A percentile compares a stretch with the other conserved stretches of the same genome.
Conservation (phyloP, 2,329 filamentous ascomycete species). For the Phaeosphaeriaceae sp. region DNA sequence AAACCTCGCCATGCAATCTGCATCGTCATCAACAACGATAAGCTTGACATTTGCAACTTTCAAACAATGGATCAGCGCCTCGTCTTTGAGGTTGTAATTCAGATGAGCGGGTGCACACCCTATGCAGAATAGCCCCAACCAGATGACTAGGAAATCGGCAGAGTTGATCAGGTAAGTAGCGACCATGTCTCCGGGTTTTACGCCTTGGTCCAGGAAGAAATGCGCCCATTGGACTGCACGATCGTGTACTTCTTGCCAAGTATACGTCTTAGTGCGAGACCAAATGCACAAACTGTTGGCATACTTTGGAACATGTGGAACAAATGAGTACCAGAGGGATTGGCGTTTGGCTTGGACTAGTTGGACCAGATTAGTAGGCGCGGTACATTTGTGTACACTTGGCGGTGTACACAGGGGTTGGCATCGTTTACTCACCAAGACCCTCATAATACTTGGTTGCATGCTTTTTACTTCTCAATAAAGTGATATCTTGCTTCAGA, state of each 20-base stretch:
- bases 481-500: slow-evolving; percentile 64
- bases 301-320: slow-evolving; percentile 34
- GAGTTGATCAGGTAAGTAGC: slow-evolving; percentile 71
- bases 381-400: background rate
- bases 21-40: slow-evolving; percentile 64
- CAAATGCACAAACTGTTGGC: slow-evolving; percentile 65
- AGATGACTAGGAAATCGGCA: slow-evolving; percentile 69
- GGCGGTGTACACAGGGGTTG: background rate
- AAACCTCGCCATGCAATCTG: slow-evolving; percentile 29
- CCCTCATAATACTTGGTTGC: slow-evolving; percentile 31
- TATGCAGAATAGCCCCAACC: slow-evolving; percentile 69
- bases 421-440: slow-evolving; percentile 30
- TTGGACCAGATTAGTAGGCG: background rate
- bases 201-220: slow-evolving; percentile 55
- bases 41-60: slow-evolving; percentile 62
- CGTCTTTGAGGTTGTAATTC: slow-evolving; percentile 70
- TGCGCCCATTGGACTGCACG: slow-evolving; percentile 38
- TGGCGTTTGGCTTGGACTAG: slow-evolving; percentile 50
- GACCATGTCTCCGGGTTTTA: slow-evolving; percentile 67
- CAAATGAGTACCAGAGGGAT: slow-evolving; percentile 40
- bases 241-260: slow-evolving; percentile 39
- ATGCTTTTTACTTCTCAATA: slow-evolving; percentile 53
- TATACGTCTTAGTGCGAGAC: slow-evolving; percentile 62
- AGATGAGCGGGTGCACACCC: slow-evolving; percentile 72
- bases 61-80: slow-evolving; percentile 69